These are phyloP conservation scores for Vigna hirtella DNA, from an alignment of 306 rosid species.

Conservation along the genomic window DNA sequence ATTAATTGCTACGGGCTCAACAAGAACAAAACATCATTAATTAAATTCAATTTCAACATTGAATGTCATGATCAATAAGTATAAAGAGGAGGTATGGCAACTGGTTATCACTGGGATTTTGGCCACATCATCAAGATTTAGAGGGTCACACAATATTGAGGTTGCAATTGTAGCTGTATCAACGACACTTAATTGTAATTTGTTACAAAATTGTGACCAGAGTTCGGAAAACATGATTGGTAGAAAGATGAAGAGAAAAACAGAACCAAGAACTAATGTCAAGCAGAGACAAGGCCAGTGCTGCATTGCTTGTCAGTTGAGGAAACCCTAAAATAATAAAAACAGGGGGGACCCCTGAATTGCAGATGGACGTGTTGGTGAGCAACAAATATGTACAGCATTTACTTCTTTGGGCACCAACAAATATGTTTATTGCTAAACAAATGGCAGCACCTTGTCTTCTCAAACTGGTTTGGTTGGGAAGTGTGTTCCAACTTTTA, in stretches of 20 bases:
- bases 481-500: slow-evolving; percentile 29
- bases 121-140: neutral
- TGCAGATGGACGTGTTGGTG: slow-evolving; percentile 58
- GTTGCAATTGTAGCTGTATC: neutral
- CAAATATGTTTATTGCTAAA: slow-evolving; percentile 30
- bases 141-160: neutral
- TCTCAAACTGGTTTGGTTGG: slow-evolving; percentile 44
- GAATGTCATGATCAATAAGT: slow-evolving; percentile 23
- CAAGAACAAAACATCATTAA: slow-evolving; percentile 5
- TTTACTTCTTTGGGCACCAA: slow-evolving; percentile 49
- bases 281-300: slow-evolving; percentile 36
- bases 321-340: slow-evolving; percentile 39
- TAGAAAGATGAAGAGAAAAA: neutral
- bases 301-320: slow-evolving; percentile 41
- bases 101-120: neutral
- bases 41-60: neutral
- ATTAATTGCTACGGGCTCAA: neutral
- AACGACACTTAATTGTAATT: neutral
- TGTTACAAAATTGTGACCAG: neutral
- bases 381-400: slow-evolving; percentile 54
- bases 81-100: neutral
- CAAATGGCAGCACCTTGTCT: slow-evolving; percentile 53
- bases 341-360: slow-evolving; percentile 50
- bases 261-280: neutral
- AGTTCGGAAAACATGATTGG: neutral